phyloP scores from a whole-genome alignment of 1,139 yeast species.

The Fermentozyma sake region DNA sequence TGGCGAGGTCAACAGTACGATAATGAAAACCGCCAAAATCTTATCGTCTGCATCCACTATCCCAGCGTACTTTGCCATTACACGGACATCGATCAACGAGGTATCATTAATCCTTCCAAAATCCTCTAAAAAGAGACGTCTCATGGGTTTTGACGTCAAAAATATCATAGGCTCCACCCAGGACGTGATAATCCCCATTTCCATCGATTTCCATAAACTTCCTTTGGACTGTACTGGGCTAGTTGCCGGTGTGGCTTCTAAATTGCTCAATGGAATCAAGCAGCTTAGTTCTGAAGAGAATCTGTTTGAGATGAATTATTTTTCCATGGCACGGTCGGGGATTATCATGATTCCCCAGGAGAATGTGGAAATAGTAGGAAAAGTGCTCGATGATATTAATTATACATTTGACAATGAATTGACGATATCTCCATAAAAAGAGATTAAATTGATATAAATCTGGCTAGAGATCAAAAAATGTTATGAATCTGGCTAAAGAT shows the following conservation, averaged over 20 bases:
- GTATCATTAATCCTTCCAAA: slow-evolving; percentile 53
- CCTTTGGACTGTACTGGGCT: slow-evolving; percentile 65
- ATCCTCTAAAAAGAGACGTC: slow-evolving; percentile 28
- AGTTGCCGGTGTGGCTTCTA: slow-evolving; percentile 62
- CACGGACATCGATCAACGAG: slow-evolving; percentile 50
- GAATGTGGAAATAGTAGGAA: slow-evolving; percentile 23
- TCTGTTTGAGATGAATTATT: slow-evolving; percentile 52
- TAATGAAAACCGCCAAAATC: slow-evolving; percentile 32
- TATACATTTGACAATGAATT: not conserved
- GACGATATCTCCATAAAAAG: not conserved
- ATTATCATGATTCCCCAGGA: slow-evolving; percentile 58
- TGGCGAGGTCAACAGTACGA: slow-evolving; percentile 38
- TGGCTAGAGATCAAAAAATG: too few relatives aligned
- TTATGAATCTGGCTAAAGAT: too few relatives aligned
- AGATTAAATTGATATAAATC: slow-evolving; percentile 1
- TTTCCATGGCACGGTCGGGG: slow-evolving; percentile 61
- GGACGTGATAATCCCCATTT: slow-evolving; percentile 55
- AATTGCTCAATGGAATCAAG: slow-evolving; percentile 33
- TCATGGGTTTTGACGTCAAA: slow-evolving; percentile 40
- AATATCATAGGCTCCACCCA: slow-evolving; percentile 53
- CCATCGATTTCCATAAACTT: slow-evolving; percentile 49
- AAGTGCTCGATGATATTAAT: slow-evolving; percentile 5
- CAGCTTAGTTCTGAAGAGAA: slow-evolving; percentile 11
- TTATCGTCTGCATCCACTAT: slow-evolving; percentile 23
- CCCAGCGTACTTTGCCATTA: slow-evolving; percentile 55